These are phyloP conservation scores for Fusarium verrucosum DNA, from an alignment of 2,329 filamentous ascomycete genomes.

Conservation along the genomic window DNA sequence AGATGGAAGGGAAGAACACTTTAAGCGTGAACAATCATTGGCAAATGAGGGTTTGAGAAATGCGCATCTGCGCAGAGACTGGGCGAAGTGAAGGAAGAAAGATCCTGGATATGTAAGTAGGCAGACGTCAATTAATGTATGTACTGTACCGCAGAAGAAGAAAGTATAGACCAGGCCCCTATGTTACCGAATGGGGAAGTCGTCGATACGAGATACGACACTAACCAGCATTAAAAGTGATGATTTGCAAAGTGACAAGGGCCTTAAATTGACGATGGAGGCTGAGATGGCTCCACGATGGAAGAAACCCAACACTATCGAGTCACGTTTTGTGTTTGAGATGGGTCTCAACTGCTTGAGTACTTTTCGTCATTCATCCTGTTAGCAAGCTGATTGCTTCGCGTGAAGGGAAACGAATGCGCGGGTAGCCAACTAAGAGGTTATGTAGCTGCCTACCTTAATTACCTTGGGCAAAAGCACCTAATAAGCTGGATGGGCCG, in stretches of 20 bases:
- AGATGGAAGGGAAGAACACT: neutral
- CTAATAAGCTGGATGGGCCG: neutral
- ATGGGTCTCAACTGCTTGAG: neutral
- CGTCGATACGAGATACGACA: conserved; percentile 35
- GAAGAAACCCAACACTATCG: neutral
- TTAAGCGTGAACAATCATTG: neutral
- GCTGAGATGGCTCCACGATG: neutral
- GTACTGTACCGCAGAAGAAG: neutral
- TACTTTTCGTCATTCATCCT: neutral
- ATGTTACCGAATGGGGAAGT: neutral
- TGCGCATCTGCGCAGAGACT: neutral
- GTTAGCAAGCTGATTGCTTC: neutral
- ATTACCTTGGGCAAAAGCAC: no score
- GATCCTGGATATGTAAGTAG: neutral
- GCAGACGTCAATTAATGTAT: conserved; percentile 6
- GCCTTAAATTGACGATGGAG: conserved; percentile 10
- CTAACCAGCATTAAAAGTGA: conserved; percentile 10
- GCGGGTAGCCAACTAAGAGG: neutral
- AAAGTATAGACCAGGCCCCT: conserved; percentile 2
- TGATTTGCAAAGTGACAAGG: neutral
- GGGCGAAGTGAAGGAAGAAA: neutral
- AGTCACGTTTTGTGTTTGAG: neutral
- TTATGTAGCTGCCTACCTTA: neutral
- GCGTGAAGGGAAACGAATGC: neutral
- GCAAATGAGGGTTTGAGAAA: neutral